phyloP scores from a whole-genome alignment of 2,329 filamentous ascomycete species.

The Zasmidium cellare region DNA sequence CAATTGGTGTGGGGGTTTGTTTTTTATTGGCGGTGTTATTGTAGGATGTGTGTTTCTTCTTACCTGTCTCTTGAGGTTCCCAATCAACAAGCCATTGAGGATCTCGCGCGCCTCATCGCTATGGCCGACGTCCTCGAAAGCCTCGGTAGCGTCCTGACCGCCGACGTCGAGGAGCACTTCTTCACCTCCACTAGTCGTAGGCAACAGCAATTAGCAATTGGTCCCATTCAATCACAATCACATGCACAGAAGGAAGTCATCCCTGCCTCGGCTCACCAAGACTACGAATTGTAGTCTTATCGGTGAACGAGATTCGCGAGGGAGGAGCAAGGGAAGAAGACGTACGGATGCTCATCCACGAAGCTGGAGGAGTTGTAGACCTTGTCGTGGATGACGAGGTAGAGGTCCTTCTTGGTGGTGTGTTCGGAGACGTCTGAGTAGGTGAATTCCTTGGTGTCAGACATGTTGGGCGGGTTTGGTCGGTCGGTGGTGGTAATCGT shows the following conservation, averaged over 20 bases:
- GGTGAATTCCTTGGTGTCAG: constrained; percentile 64
- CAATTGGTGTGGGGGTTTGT: no score
- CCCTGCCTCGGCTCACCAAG: neutral
- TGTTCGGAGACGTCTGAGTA: constrained; percentile 80
- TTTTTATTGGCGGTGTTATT: no score
- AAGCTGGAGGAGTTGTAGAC: constrained; percentile 90
- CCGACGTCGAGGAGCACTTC: constrained; percentile 95
- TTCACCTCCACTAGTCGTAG: constrained; percentile 80
- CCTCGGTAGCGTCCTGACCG: constrained; percentile 94
- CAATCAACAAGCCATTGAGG: constrained; percentile 73
- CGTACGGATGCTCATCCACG: constrained; percentile 92
- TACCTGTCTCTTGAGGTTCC: constrained; percentile 78
- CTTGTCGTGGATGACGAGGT: constrained; percentile 90
- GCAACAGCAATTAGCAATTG: constrained; percentile 9
- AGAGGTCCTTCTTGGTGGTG: constrained; percentile 92
- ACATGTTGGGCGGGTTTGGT: constrained; percentile 47
- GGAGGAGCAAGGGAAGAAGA: constrained; percentile 28
- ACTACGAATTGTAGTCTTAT: no score
- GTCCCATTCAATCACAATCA: neutral
- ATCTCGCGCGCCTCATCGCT: constrained; percentile 97
- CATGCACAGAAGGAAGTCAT: neutral
- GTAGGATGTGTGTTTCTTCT: no score
- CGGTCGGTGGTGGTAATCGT: neutral
- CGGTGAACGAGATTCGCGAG: neutral
- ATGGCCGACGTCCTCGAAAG: constrained; percentile 99